Conservation (phyloP, 345 rosid species). For the Garcia nutans region DNA sequence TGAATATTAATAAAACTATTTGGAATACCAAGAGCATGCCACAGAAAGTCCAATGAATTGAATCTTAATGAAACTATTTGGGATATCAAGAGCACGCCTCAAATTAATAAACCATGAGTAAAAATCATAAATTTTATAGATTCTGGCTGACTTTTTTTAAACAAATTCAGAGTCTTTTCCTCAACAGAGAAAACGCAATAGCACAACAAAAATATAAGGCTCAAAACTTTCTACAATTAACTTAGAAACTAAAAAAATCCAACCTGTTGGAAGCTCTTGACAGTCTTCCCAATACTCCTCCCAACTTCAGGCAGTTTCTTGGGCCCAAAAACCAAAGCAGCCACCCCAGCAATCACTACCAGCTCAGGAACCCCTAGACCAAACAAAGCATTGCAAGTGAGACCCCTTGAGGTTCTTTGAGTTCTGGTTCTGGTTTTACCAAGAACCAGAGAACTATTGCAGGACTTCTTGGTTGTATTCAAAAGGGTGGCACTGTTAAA, state of each 20-base stretch:
- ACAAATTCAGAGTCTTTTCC: background rate
- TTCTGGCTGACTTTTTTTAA: background rate
- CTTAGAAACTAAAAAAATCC: constrained; percentile 12
- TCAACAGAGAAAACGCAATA: background rate
- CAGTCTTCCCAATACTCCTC: constrained; percentile 87
- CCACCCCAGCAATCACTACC: constrained; percentile 92
- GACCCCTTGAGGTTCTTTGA: constrained; percentile 41
- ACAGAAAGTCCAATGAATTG: background rate
- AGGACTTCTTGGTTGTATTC: constrained; percentile 15
- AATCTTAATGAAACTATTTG: background rate
- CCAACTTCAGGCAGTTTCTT: constrained; percentile 95
- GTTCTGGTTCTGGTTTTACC: constrained; percentile 38
- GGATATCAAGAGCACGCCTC: background rate
- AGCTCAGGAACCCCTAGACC: constrained; percentile 96
- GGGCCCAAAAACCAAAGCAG: constrained; percentile 91
- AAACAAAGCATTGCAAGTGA: constrained; percentile 74
- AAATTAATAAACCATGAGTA: background rate
- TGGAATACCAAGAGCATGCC: background rate
- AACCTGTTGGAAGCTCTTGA: constrained; percentile 96
- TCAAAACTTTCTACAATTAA: constrained; percentile 12
- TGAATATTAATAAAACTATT: background rate
- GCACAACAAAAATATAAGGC: constrained; percentile 11
- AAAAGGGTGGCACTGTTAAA: constrained; percentile 19
- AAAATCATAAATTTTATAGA: background rate
- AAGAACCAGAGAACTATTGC: constrained; percentile 34